Percentiles rank a stretch among this genome's conserved stretches.
These are phyloP conservation scores for Phlegmacium glaucopus DNA, from an alignment of 768 basidiomycete genomes.

Conservation along the genomic window DNA sequence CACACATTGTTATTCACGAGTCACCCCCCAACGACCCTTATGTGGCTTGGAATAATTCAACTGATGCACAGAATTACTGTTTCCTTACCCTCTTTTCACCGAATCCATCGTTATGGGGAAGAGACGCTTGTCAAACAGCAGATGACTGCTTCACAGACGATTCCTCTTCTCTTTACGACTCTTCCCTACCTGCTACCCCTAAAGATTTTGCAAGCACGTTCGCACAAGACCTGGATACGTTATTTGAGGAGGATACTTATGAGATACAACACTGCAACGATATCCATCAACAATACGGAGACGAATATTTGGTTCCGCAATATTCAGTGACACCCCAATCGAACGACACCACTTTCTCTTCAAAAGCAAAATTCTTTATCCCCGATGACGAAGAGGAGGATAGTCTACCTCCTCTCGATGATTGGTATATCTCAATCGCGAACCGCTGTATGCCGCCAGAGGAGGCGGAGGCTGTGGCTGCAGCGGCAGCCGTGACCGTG, in stretches of 20 bases:
- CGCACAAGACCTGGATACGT: too few relatives aligned
- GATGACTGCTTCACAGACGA: conserved; percentile 26
- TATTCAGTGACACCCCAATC: background rate
- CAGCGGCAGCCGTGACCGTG: background rate
- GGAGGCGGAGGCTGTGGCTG: background rate
- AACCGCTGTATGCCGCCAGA: conserved; percentile 9
- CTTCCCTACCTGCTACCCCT: background rate
- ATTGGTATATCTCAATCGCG: conserved; percentile 34
- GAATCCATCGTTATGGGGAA: too few relatives aligned
- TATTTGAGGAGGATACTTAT: too few relatives aligned
- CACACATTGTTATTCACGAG: conserved; percentile 43
- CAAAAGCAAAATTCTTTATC: conserved; percentile 15
- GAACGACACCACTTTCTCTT: conserved; percentile 2
- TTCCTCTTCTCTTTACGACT: background rate
- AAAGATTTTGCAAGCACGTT: background rate
- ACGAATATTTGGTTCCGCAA: too few relatives aligned
- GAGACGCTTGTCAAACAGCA: conserved; percentile 13
- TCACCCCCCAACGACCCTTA: conserved; percentile 38
- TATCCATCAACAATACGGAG: too few relatives aligned
- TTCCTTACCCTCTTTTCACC: too few relatives aligned
- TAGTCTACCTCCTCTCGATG: conserved; percentile 38
- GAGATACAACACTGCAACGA: too few relatives aligned
- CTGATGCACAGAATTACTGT: conserved; percentile 34
- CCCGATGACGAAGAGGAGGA: conserved; percentile 34
- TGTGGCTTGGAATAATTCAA: conserved; percentile 32